Conservation (phyloP, 2,329 filamentous ascomycete genomes). For the Botryosphaeria dothidea region DNA sequence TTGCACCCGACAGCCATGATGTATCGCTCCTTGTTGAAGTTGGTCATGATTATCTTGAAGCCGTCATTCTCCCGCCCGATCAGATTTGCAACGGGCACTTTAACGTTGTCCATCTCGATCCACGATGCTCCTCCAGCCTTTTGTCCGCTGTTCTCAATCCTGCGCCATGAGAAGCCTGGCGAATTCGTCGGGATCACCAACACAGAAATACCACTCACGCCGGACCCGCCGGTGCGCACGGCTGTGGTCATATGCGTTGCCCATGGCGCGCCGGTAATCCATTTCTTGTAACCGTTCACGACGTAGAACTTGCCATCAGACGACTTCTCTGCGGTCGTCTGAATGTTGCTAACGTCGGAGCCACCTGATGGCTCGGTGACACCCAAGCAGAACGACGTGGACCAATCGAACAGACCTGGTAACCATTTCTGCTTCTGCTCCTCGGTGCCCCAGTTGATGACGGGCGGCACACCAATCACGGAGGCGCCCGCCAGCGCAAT, state of each 20-base stretch:
- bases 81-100: conserved; percentile 55
- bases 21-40: conserved; percentile 57
- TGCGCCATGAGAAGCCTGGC: conserved; percentile 54
- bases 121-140: conserved; percentile 63
- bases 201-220: conserved; percentile 57
- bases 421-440: conserved; percentile 62
- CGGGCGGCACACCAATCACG: conserved; percentile 63
- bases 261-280: conserved; percentile 65
- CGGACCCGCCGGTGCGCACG: conserved; percentile 59
- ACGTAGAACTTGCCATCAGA: conserved; percentile 70
- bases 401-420: conserved; percentile 58
- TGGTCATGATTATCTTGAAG: conserved; percentile 61
- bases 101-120: conserved; percentile 58
- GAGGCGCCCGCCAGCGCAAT: conserved; percentile 62
- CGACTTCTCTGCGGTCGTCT: conserved; percentile 69
- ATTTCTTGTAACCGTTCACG: conserved; percentile 69
- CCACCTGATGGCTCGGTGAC: conserved; percentile 64
- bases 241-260: conserved; percentile 64
- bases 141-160: conserved; percentile 66
- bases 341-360: conserved; percentile 65
- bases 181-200: conserved; percentile 57
- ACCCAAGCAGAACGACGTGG: conserved; percentile 63
- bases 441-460: conserved; percentile 62
- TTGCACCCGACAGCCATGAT: conserved; percentile 59
- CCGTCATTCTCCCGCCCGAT: conserved; percentile 57